A percentile compares a stretch with the other conserved stretches of the same genome.
phyloP scores from a whole-genome alignment of 768 basidiomycete species.

The Boletus speciosus region DNA sequence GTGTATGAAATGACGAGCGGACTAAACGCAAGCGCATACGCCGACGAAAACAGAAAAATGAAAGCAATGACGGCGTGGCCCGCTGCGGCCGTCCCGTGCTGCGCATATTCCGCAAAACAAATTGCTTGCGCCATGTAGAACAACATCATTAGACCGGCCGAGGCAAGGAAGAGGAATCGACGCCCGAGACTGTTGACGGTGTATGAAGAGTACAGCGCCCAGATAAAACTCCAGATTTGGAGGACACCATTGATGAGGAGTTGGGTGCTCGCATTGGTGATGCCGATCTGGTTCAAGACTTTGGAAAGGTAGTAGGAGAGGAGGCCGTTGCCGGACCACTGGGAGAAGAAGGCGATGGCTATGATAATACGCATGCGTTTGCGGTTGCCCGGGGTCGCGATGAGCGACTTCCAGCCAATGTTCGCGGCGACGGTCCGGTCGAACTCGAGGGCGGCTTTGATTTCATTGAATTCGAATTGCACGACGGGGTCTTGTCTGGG shows the following conservation, averaged over 20 bases:
- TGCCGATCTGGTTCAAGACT: slow-evolving; percentile 62
- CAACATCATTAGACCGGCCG: slow-evolving; percentile 52
- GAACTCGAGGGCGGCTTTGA: slow-evolving; percentile 72
- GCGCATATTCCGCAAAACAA: slow-evolving; percentile 55
- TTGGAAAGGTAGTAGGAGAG: slow-evolving; percentile 74
- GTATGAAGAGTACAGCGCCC: slow-evolving; percentile 14
- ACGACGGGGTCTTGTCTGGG: slow-evolving; percentile 60
- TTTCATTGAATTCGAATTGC: slow-evolving; percentile 74
- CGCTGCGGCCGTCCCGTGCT: slow-evolving; percentile 40
- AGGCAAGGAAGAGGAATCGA: slow-evolving; percentile 61
- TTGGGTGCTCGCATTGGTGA: slow-evolving; percentile 50
- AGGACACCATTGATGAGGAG: slow-evolving; percentile 60
- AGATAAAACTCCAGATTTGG: slow-evolving; percentile 40
- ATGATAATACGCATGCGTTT: slow-evolving; percentile 67
- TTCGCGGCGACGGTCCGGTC: slow-evolving; percentile 58
- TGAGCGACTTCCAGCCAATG: slow-evolving; percentile 66
- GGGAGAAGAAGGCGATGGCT: slow-evolving; percentile 65
- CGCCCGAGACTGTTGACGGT: slow-evolving; percentile 62
- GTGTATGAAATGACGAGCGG: slow-evolving; percentile 63
- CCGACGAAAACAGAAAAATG: slow-evolving; percentile 53
- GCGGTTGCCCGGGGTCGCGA: slow-evolving; percentile 63
- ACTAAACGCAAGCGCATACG: slow-evolving; percentile 70
- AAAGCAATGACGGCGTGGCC: slow-evolving; percentile 50
- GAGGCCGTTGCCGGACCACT: slow-evolving; percentile 74
- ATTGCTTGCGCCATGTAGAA: slow-evolving; percentile 69